A percentile compares a stretch with the other conserved stretches of the same genome.
Evolutionary conservation across 2,329 filamentous ascomycete genomes (phyloP).

Genomic region (Trichoderma sp.): DNA sequence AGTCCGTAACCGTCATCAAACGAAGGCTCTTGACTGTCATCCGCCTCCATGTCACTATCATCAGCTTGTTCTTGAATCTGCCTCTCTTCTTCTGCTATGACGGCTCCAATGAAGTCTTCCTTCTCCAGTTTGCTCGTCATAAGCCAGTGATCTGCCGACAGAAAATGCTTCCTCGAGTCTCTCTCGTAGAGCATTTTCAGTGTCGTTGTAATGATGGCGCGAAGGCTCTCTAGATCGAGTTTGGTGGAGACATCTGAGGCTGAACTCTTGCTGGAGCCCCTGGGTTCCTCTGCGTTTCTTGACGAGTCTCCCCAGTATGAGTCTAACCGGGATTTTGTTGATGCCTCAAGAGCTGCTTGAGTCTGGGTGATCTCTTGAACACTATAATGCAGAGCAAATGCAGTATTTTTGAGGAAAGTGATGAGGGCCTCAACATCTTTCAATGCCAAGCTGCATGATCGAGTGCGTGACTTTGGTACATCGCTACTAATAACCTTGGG

Average conservation of each 20-base stretch:
- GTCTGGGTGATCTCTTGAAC: conserved; percentile 57
- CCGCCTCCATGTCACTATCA: conserved; percentile 29
- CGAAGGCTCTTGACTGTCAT: conserved; percentile 35
- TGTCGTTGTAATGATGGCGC: conserved; percentile 74
- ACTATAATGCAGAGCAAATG: conserved; percentile 86
- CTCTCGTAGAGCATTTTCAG: conserved; percentile 88
- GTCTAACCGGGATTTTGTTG: conserved; percentile 30
- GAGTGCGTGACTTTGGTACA: conserved; percentile 48
- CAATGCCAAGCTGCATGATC: conserved; percentile 66
- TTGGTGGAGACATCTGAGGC: conserved; percentile 26
- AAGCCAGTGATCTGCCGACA: conserved; percentile 84
- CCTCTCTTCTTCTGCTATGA: conserved; percentile 83
- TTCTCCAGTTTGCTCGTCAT: conserved; percentile 89
- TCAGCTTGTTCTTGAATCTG: conserved; percentile 56
- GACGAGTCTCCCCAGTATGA: conserved; percentile 27
- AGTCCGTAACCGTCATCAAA: conserved; percentile 27
- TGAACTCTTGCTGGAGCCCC: neutral
- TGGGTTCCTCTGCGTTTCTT: neutral
- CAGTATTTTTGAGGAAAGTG: conserved; percentile 83
- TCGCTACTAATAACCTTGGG: conserved; percentile 39
- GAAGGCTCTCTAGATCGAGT: conserved; percentile 73
- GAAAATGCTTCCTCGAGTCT: conserved; percentile 82
- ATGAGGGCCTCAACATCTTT: conserved; percentile 72
- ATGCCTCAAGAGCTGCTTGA: conserved; percentile 25
- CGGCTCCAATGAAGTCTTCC: conserved; percentile 79